Conservation (phyloP, 2,329 filamentous ascomycete species). For the Aspergillus latus region DNA sequence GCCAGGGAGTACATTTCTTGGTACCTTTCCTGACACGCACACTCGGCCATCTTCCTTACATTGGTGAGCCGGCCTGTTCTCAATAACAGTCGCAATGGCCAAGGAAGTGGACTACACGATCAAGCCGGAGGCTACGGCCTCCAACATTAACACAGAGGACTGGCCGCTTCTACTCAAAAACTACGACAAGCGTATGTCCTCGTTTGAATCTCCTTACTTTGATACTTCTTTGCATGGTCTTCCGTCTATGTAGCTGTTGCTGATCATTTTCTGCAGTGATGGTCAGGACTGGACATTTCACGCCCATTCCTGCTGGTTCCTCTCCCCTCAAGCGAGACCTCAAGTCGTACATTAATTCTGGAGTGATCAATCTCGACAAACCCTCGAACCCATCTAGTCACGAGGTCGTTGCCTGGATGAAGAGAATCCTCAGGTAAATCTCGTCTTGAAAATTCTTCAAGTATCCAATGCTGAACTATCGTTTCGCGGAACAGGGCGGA, state of each 20-base stretch:
- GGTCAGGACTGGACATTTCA: conserved; percentile 93
- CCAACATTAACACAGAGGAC: conserved; percentile 77
- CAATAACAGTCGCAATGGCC: conserved; percentile 50
- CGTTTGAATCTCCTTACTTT: conserved; percentile 16
- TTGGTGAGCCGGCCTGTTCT: conserved; percentile 24
- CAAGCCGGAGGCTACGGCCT: conserved; percentile 82
- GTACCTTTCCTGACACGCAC: conserved; percentile 23
- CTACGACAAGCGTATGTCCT: conserved; percentile 78
- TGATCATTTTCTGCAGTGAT: conserved; percentile 60
- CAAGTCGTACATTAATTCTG: conserved; percentile 94
- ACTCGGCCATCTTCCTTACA: conserved; percentile 19
- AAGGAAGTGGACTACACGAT: conserved; percentile 75
- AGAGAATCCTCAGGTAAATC: conserved; percentile 83
- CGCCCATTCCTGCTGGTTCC: conserved; percentile 90
- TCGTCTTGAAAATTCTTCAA: not conserved
- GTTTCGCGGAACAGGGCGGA: conserved; percentile 63
- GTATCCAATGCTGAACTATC: conserved; percentile 20
- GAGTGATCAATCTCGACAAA: conserved; percentile 98
- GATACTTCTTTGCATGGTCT: not conserved
- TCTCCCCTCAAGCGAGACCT: conserved; percentile 89
- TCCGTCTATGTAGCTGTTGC: conserved; percentile 14
- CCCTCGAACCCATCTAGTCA: conserved; percentile 96
- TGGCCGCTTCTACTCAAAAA: conserved; percentile 96
- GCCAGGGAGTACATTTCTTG: conserved; percentile 24
- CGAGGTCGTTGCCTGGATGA: conserved; percentile 99